These are phyloP conservation scores for Porphyrellus cyaneotinctus DNA, from an alignment of 768 basidiomycete species.

Conservation along the genomic window DNA sequence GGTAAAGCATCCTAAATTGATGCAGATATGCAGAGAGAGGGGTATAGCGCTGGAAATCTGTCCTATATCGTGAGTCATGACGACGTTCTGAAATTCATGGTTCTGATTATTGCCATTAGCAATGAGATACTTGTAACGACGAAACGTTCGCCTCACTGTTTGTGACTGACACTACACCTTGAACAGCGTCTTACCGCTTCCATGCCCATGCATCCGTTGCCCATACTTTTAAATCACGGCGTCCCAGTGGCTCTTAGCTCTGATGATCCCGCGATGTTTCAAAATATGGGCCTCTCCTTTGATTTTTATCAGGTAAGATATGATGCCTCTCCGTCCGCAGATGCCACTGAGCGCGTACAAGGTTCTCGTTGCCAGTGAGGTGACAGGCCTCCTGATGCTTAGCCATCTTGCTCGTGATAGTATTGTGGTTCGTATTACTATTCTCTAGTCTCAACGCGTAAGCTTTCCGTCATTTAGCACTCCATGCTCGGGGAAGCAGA, in stretches of 20 bases:
- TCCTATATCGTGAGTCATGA: conserved; percentile 63
- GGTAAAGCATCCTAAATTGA: conserved; percentile 70
- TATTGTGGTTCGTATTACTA: conserved; percentile 41
- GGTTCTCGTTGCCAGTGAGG: conserved; percentile 67
- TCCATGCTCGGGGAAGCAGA: conserved; percentile 47
- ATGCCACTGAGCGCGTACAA: conserved; percentile 17
- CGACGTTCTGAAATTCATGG: not conserved
- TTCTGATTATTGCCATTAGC: not conserved
- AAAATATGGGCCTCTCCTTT: conserved; percentile 72
- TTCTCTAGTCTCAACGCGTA: not conserved
- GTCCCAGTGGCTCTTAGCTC: conserved; percentile 67
- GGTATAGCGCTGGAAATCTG: conserved; percentile 71
- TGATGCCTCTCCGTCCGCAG: not conserved
- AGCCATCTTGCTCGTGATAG: conserved; percentile 64
- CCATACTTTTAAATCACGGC: conserved; percentile 66
- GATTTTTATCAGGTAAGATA: conserved; percentile 68
- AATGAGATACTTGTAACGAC: not conserved
- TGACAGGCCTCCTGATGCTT: conserved; percentile 60
- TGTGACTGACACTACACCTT: not conserved
- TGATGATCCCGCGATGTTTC: conserved; percentile 75
- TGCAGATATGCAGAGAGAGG: conserved; percentile 60
- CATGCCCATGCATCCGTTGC: conserved; percentile 77
- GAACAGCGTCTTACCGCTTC: conserved; percentile 66
- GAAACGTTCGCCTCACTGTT: not conserved
- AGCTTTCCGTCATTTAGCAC: conserved; percentile 13